Base-by-base conservation (phyloP, 306 rosid genomes). In the Malus sylvestris region DNA sequence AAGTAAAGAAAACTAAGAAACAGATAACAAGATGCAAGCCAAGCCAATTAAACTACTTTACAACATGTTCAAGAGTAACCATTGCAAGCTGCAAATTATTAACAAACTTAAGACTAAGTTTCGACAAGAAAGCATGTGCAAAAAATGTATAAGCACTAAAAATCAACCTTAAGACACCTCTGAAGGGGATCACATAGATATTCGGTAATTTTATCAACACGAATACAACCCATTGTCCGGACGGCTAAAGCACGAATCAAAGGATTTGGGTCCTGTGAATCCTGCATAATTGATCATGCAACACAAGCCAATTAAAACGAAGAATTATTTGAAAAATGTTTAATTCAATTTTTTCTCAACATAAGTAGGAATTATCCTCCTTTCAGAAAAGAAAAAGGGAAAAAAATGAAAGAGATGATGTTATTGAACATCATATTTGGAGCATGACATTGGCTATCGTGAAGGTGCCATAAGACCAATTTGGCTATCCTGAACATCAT, bases 141-240 rank as follows among this genome's bases (percentile, higher is more conserved):
- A 32, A 76, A 64, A 45, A 27, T 18, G 20, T 7, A 51, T 59
- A n/a, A 77, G 59, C 58, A 53, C 49, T 8, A n/a, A 35, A 75
- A 70, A 76, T 58, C 78, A 80, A 96, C 99, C 97, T 96, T 96
- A 67, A 96, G 91, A 73, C 99, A 96, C 79, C 99, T 90, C 86
- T 96, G 99, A 87, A 96, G 99, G 74, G 99, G 99, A 81, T 96
- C 99, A 81, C 99, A 96, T 68, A 96, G 88, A 76, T 96, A 96
- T 81, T 96, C 99, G 9, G 99, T 96, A 81, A 96, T 96, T 86
- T 96, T 96, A 85, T 96, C 99, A 71, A 96, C 99, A 13, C 99
- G 99, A 81, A 96, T 96, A 86, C 99, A 96, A 64, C 99, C 99
- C 99, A 96, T 96, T 68, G 99, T 96, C 82, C 99, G 84, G 53